Conservation (phyloP, 805 yeast species). For the Metschnikowia chrysomelidarum region DNA sequence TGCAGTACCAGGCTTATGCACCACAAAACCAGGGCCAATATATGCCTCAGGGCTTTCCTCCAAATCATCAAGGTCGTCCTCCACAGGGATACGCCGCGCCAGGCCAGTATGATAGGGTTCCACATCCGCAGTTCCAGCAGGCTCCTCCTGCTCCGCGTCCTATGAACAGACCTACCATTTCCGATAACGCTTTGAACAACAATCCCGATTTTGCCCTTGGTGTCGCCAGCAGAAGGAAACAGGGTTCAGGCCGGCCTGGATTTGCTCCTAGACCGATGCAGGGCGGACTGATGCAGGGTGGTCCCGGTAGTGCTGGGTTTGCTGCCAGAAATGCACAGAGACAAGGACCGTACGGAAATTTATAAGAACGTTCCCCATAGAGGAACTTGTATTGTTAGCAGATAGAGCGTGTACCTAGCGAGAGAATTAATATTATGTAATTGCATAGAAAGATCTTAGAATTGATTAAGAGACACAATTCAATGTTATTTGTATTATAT, state of each 20-base stretch:
- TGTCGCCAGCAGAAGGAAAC: constrained; percentile 19
- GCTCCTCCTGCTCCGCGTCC: constrained; percentile 17
- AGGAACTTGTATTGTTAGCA: no score
- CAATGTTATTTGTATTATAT: no score
- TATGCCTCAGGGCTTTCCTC: neutral
- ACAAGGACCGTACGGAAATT: constrained; percentile 9
- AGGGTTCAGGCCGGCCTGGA: constrained; percentile 7
- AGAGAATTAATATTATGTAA: no score
- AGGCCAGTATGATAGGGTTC: constrained; percentile 2
- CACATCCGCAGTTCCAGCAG: constrained; percentile 12
- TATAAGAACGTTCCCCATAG: no score
- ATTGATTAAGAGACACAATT: no score
- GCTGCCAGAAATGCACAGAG: constrained; percentile 3
- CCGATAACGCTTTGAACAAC: constrained; percentile 37
- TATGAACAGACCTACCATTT: constrained; percentile 29
- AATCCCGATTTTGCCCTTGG: constrained; percentile 43
- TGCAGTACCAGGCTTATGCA: constrained; percentile 5
- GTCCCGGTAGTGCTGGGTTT: constrained; percentile 11
- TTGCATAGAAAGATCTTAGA: no score
- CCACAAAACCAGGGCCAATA: constrained; percentile 2
- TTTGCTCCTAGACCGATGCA: constrained; percentile 1
- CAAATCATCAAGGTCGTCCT: neutral
- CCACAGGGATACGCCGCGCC: constrained; percentile 3
- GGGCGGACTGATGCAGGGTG: constrained; percentile 2
- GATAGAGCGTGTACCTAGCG: no score